A percentile compares a stretch with the other conserved stretches of the same genome.
These are phyloP conservation scores for Rhodotorula sp. DNA, from an alignment of 1,284 basidiomycete genomes.

Conservation along the genomic window DNA sequence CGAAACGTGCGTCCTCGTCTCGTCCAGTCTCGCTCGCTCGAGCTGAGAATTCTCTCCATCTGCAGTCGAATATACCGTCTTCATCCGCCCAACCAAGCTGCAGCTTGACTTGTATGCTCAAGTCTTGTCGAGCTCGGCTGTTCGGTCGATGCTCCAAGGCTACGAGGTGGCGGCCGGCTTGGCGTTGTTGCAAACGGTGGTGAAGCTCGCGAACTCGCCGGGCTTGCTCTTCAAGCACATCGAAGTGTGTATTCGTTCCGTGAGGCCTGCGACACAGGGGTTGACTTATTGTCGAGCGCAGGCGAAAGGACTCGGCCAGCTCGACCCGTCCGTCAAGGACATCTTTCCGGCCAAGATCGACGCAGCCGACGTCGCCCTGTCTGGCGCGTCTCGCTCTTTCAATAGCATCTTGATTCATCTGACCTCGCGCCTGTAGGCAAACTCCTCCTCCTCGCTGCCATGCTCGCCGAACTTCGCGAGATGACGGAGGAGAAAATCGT, in stretches of 20 bases:
- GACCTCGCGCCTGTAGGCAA: constrained; percentile 67
- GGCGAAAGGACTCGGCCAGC: constrained; percentile 18
- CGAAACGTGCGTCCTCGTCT: constrained; percentile 67
- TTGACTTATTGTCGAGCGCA: neutral
- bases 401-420: constrained; percentile 56
- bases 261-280: neutral
- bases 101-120: constrained; percentile 78
- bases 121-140: constrained; percentile 57
- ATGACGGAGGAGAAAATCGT: constrained; percentile 89
- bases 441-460: constrained; percentile 68
- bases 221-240: constrained; percentile 70
- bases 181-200: constrained; percentile 48
- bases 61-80: constrained; percentile 88
- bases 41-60: neutral
- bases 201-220: constrained; percentile 92
- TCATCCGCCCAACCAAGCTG: constrained; percentile 75
- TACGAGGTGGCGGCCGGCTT: constrained; percentile 44
- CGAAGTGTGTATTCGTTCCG: constrained; percentile 43
- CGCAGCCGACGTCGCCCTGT: constrained; percentile 66
- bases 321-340: constrained; percentile 61
- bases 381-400: constrained; percentile 12
- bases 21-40: neutral
- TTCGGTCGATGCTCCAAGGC: constrained; percentile 28
- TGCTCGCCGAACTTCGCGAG: constrained; percentile 65
- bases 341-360: constrained; percentile 63